Base-by-base conservation (phyloP, 805 yeast genomes). In the Ogataea nitratoaversa region DNA sequence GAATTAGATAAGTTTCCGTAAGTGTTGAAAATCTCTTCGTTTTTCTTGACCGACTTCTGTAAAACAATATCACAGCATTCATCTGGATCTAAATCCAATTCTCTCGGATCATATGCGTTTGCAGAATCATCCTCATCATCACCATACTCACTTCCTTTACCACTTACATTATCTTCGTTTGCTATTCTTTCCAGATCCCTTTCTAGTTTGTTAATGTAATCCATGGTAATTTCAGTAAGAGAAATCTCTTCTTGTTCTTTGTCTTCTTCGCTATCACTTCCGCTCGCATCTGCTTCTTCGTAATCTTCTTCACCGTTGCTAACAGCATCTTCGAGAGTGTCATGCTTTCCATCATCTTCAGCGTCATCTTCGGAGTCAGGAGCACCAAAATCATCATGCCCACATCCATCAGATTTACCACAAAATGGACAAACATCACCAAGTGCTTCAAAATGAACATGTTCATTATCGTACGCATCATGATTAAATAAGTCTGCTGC, bases 401-500 rank as follows among this genome's bases (percentile, higher is more conserved):
- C 59, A 46, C 68, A 63, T 1, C 47, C 62, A 22, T 54, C 61
- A 20, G 40, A 28, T 23, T 52, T 51, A 18, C 67, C 67, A 48
- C 69, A 63, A 30, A 47, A 50, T 2, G 53, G 51, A 46, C 68
- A 63, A 14, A 74, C 65, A 23, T 57, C 63, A 14, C 52, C 60
- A 3, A 70, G 45, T 3, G 80, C 65, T 42, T 78, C 84, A 54
- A 88, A 86, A 60, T 80, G 82, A 8, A 81, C 88, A 49, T 76
- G 70, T 45, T 85, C 89, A 5, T 63, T 53, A 2, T 60, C 78
- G 12, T 63, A 71, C 5, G 70, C 59, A 31, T 65, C 57, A 55
- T 89, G 96, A 50, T 90, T 90, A 63, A 89, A 87, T 27, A 91
- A 65, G 62, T 90, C 96, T 0, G 96, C 97, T 13, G 89, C 86